Base-by-base conservation (phyloP, 2,329 filamentous ascomycete species). In the Arthrinium puccinioides region DNA sequence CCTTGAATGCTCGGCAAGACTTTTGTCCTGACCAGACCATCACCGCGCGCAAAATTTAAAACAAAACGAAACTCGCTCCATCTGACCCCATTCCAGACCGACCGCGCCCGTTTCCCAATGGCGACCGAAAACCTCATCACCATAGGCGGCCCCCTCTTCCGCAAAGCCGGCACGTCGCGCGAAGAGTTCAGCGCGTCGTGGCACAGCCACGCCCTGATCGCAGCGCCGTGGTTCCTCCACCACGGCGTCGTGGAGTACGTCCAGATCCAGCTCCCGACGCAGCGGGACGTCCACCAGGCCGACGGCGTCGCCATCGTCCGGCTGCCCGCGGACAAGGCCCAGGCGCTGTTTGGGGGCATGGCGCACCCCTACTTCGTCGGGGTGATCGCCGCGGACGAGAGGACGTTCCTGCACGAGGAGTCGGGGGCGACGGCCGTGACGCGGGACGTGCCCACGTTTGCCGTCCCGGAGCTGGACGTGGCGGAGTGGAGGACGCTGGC, bases 401-500 rank as follows among this genome's bases (percentile, higher is more conserved):
- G 45, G 11, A 25, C 26, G 9, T 47, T 47, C 23, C 27, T 47
- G 27, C 45, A 47, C 25, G 43, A 41, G 3, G 43, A 47, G 37
- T 47, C 43, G 3, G 45, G 45, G 18, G 43, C 42, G 11, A 41
- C 41, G 16, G 45, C 43, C 8, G 37, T 47, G 14, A 36, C 10
- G 20, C 38, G 39, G 25, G 24, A 43, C 10, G 28, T 33, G 15
- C 45, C 38, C 6, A 33, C 39, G 13, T 45, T 42, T n/a, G 40
- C 40, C 9, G 40, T 47, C 15, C 45, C 45, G 15, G 43, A 32
- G 6, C 14, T 47, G 6, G 34, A 24, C 13, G 43, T 44, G 16
- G 45, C 45, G 36, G 39, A 38, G 21, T 47, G 45, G 45, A 32
- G 43, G 25, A 37, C 33, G 31, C 25, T 47, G 39, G 45, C 42